phyloP scores from a whole-genome alignment of 768 basidiomycete genomes.

The Strobilomyces dryophilus region DNA sequence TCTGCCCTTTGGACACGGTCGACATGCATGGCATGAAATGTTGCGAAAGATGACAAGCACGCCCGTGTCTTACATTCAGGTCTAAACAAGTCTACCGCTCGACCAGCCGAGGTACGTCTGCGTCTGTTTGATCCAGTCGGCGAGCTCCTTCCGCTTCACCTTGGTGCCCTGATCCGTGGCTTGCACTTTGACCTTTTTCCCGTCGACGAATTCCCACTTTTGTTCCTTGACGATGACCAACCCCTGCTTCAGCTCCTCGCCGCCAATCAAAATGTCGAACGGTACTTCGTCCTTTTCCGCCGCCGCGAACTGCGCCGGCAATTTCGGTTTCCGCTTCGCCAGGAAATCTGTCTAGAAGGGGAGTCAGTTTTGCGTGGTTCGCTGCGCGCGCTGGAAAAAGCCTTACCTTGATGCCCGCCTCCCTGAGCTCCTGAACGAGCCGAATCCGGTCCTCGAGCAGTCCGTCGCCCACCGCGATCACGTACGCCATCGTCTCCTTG shows the following conservation, averaged over 20 bases:
- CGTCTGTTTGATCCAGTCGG: slow-evolving; percentile 56
- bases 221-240: slow-evolving; percentile 62
- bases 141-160: slow-evolving; percentile 57
- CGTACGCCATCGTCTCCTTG: slow-evolving; percentile 92
- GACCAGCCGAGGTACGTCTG: slow-evolving; percentile 29
- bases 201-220: slow-evolving; percentile 70
- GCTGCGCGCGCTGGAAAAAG: not conserved
- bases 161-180: slow-evolving; percentile 60
- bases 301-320: no score
- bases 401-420: slow-evolving; percentile 81
- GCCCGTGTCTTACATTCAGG: not conserved
- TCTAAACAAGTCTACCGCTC: slow-evolving; percentile 28
- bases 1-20: not conserved
- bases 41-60: not conserved
- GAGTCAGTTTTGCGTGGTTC: not conserved
- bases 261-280: no score
- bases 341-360: slow-evolving; percentile 77
- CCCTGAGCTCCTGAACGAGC: slow-evolving; percentile 80
- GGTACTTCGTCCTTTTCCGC: no score
- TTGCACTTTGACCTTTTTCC: slow-evolving; percentile 61
- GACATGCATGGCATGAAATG: not conserved
- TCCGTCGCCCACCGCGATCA: slow-evolving; percentile 89
- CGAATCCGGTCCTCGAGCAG: slow-evolving; percentile 79
- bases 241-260: no score
- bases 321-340: slow-evolving; percentile 83